Base-by-base conservation (phyloP, 78 protist genomes). In the Chrysochromulina parva region DNA sequence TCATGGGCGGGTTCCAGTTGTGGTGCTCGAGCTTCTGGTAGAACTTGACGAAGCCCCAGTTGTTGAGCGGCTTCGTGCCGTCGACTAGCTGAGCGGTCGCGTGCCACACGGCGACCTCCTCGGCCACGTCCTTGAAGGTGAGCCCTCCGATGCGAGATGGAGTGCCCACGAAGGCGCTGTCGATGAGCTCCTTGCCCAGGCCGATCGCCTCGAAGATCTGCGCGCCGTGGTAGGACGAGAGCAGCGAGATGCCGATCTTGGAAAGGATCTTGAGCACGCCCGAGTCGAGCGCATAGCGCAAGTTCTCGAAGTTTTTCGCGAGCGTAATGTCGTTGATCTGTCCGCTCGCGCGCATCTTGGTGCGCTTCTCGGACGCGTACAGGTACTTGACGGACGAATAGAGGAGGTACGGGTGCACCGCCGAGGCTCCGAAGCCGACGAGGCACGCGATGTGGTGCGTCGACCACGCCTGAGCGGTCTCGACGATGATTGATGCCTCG, bases 191-290 rank as follows among this genome's bases (percentile, higher is more conserved):
- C 53, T 50, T 54, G 55, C 94, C 96, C 28, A 97, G 2, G 22
- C 98, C 98, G 52, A 97, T 85, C 38, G 97, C 97, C 96, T 97
- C 98, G 92, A 97, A 97, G 76, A 97, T 95, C 93, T 96, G 97
- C 10, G 98, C 98, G 76, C 97, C 97, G 62, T 93, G 88, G 96
- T 96, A 97, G 26, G 93, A 58, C 78, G 93, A 55, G 54, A 97
- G 94, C 28, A 95, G 94, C 80, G 96, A 94, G 94, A 97, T 96
- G 38, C 98, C 98, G 92, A 96, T 97, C 96, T 97, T 97, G 76
- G 97, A 92, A 93, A 97, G 94, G 71, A 94, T 93, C 90, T 94
- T 94, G 88, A 85, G 93, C 84, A 95, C 58, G 22, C 98, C 98
- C n/a, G 58, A 60, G 76, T 94, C 94, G 57, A 93, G 24, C 24